These are phyloP conservation scores for Aspergillus ostianus DNA, from an alignment of 495 filamentous ascomycete genomes.

Conservation along the genomic window DNA sequence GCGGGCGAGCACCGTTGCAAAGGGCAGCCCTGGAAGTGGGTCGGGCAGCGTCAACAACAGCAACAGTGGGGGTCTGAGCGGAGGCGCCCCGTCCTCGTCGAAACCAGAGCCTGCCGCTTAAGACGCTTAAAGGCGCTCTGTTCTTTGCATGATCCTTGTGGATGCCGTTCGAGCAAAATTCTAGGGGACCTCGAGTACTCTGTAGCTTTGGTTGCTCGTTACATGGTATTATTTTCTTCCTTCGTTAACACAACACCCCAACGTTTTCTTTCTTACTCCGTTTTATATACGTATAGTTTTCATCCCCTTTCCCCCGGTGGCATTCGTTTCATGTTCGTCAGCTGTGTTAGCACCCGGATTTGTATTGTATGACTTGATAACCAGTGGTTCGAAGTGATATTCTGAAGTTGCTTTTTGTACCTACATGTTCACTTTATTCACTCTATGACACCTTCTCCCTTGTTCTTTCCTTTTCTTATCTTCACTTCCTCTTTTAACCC, in stretches of 20 bases:
- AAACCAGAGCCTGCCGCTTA: constrained; percentile 37
- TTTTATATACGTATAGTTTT: neutral
- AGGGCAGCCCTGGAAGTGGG: constrained; percentile 44
- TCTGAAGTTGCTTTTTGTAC: neutral
- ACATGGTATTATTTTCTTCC: neutral
- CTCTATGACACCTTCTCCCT: constrained; percentile 2
- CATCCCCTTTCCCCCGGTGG: constrained; percentile 8
- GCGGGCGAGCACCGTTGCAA: constrained; percentile 41
- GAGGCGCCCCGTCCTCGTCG: constrained; percentile 30
- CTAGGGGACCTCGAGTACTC: neutral
- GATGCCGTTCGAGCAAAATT: neutral
- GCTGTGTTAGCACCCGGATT: constrained; percentile 17
- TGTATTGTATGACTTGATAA: constrained; percentile 17
- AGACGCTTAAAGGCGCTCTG: neutral
- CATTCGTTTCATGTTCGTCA: constrained; percentile 12
- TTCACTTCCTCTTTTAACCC: neutral
- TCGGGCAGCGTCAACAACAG: constrained; percentile 31
- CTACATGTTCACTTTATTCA: constrained; percentile 2
- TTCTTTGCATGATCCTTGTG: too few relatives aligned
- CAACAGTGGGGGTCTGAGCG: constrained; percentile 29
- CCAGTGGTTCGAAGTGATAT: neutral
- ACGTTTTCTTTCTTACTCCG: constrained; percentile 1
- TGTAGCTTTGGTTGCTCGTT: neutral
- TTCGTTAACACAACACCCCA: neutral
- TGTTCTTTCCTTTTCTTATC: constrained; percentile 2